A percentile compares a stretch with the other conserved stretches of the same genome.
Evolutionary conservation across 805 yeast species (phyloP).

Genomic region (Kazachstania kunashirensis): DNA sequence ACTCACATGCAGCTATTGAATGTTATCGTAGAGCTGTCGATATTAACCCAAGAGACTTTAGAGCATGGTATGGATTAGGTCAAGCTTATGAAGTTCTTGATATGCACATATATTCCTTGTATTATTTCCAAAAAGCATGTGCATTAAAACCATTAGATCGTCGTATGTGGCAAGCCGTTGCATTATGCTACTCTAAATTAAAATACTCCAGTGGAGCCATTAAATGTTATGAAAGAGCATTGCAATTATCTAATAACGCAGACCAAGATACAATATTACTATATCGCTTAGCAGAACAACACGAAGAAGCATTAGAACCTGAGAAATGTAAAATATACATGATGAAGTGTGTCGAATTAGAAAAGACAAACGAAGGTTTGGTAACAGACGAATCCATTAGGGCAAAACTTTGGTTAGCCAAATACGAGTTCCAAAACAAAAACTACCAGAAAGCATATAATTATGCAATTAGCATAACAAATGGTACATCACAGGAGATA

Average conservation of each 20-base stretch:
- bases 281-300: conserved; percentile 58
- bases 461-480: conserved; percentile 59
- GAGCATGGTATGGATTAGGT: conserved; percentile 98
- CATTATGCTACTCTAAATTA: conserved; percentile 76
- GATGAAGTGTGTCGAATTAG: conserved; percentile 47
- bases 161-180: conserved; percentile 95
- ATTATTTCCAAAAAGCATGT: conserved; percentile 87
- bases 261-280: conserved; percentile 43
- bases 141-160: conserved; percentile 80
- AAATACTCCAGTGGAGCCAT: conserved; percentile 63
- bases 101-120: conserved; percentile 85
- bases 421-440: conserved; percentile 44
- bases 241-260: conserved; percentile 42
- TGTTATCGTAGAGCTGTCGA: conserved; percentile 90
- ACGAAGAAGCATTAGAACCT: conserved; percentile 45
- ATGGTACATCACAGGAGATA: conserved; percentile 73
- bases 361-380: conserved; percentile 49
- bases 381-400: conserved; percentile 64
- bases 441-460: conserved; percentile 61
- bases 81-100: conserved; percentile 96
- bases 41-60: conserved; percentile 75
- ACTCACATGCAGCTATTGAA: conserved; percentile 96
- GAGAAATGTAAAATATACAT: conserved; percentile 51
- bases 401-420: conserved; percentile 82
- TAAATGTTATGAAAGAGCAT: conserved; percentile 72